Evolutionary conservation across 805 yeast species (phyloP).

Genomic region (Debaryomyces hansenii): DNA sequence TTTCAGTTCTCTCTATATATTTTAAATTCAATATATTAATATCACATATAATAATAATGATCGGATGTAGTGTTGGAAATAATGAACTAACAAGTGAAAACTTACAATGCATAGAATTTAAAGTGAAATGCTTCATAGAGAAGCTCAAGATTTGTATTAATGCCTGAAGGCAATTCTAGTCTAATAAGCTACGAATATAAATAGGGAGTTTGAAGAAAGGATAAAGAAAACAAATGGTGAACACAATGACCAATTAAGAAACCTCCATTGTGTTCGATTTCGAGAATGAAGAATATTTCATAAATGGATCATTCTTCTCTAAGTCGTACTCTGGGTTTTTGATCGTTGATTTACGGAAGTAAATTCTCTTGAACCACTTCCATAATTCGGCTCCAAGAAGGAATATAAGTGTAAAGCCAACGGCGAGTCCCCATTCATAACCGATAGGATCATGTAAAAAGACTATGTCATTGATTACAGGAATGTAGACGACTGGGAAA

Average conservation of each 20-base stretch:
- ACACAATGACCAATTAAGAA: not conserved
- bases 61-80: too few relatives aligned
- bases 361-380: slow-evolving; percentile 64
- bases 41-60: too few relatives aligned
- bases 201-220: too few relatives aligned
- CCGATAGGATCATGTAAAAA: slow-evolving; percentile 71
- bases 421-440: slow-evolving; percentile 79
- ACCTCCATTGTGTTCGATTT: slow-evolving; percentile 34
- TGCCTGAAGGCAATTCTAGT: too few relatives aligned
- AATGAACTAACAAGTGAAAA: too few relatives aligned
- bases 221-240: too few relatives aligned
- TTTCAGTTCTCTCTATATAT: too few relatives aligned
- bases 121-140: too few relatives aligned
- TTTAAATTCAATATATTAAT: too few relatives aligned
- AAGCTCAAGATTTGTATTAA: too few relatives aligned
- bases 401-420: slow-evolving; percentile 58
- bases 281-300: slow-evolving; percentile 40
- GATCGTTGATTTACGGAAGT: slow-evolving; percentile 22
- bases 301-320: slow-evolving; percentile 41
- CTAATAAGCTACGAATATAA: too few relatives aligned
- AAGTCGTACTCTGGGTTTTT: slow-evolving; percentile 38
- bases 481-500: slow-evolving; percentile 83
- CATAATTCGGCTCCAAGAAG: slow-evolving; percentile 63
- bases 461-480: slow-evolving; percentile 78
- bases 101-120: too few relatives aligned